Conservation (phyloP, 495 filamentous ascomycete species). For the Chaetomium tenue region DNA sequence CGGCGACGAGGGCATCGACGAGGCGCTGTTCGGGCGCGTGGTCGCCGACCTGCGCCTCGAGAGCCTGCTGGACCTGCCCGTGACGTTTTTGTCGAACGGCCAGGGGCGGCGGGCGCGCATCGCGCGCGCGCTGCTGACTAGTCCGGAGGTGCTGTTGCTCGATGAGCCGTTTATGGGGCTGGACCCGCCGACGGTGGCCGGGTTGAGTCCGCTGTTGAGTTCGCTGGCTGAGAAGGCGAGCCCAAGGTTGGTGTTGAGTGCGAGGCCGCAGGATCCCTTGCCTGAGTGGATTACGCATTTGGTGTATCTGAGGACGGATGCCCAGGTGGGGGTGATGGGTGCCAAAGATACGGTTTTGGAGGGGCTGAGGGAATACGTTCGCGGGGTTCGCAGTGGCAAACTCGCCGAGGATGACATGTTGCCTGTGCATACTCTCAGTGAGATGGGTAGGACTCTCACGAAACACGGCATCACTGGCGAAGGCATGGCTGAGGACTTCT, state of each 20-base stretch:
- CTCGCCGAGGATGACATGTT: constrained; percentile 39
- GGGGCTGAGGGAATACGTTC: constrained; percentile 46
- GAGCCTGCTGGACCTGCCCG: constrained; percentile 68
- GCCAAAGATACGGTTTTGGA: constrained; percentile 53
- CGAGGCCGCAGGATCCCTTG: constrained; percentile 79
- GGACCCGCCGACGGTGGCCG: constrained; percentile 72
- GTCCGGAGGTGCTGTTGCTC: constrained; percentile 77
- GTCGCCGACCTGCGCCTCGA: constrained; percentile 64
- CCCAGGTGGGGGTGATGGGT: constrained; percentile 57
- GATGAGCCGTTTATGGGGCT: constrained; percentile 98
- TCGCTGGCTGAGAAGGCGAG: constrained; percentile 59
- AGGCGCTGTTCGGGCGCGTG: constrained; percentile 55
- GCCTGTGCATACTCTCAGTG: constrained; percentile 48
- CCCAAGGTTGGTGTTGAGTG: constrained; percentile 71
- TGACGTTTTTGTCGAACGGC: constrained; percentile 87
- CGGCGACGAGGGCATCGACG: constrained; percentile 45
- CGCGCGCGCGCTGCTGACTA: constrained; percentile 73
- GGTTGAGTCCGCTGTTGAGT: constrained; percentile 67
- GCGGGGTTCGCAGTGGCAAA: constrained; percentile 38
- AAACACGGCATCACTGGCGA: constrained; percentile 44
- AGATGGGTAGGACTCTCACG: constrained; percentile 51
- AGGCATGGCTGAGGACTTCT: constrained; percentile 29
- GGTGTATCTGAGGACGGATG: constrained; percentile 61
- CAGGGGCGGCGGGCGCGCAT: constrained; percentile 85
- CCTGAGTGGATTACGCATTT: constrained; percentile 89